phyloP scores from a whole-genome alignment of 306 rosid genomes.

The Ziziphus jujuba region DNA sequence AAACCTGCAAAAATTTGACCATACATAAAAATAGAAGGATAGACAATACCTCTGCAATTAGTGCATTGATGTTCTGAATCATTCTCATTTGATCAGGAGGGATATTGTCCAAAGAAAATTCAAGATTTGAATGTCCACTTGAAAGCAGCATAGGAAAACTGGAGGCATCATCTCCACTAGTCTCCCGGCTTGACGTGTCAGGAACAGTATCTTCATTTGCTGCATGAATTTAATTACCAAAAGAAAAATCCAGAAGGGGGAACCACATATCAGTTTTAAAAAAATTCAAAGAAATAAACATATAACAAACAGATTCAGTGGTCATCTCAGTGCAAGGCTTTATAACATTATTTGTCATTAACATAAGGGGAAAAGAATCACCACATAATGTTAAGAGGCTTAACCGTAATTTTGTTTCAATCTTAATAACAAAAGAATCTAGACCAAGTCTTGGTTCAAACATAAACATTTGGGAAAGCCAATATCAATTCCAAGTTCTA shows the following conservation, averaged over 20 bases:
- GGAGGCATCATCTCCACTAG: constrained; percentile 39
- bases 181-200: constrained; percentile 38
- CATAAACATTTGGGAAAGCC: neutral
- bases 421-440: neutral
- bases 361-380: too few relatives aligned
- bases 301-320: too few relatives aligned
- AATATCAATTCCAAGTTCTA: too few relatives aligned
- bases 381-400: too few relatives aligned
- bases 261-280: constrained; percentile 6
- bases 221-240: constrained; percentile 38
- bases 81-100: constrained; percentile 78
- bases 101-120: constrained; percentile 53
- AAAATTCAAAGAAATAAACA: too few relatives aligned
- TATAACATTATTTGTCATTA: neutral
- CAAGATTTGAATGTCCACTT: constrained; percentile 41
- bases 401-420: too few relatives aligned
- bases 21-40: constrained; percentile 15
- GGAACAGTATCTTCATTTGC: constrained; percentile 44
- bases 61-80: constrained; percentile 75
- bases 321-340: neutral
- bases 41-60: constrained; percentile 80
- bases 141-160: constrained; percentile 35
- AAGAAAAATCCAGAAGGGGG: constrained; percentile 10
- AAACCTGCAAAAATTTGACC: constrained; percentile 7
- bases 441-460: neutral